Evolutionary conservation across 805 yeast genomes (phyloP), one percentile per base, ranked within the genome.

Genomic region (Barnettozyma sucrosica): DNA sequence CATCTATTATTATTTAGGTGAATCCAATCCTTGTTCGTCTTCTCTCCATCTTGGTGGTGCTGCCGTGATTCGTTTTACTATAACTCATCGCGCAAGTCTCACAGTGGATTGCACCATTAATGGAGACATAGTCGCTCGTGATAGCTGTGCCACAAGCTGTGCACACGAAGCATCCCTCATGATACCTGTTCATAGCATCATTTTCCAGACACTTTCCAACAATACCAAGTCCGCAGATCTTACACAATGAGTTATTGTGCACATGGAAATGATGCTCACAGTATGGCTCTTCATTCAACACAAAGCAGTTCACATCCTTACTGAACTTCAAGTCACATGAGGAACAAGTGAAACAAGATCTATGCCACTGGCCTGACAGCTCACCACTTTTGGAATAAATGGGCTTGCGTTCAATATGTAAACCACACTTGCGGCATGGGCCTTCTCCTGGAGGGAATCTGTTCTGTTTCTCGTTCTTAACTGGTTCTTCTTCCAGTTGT

Each of bases 321-420:
- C 71, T 73, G 65, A 86, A 85, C 34, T 65, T 66, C 2, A 72
- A 60, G 8, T 65, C 66, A 68, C 98, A 92, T 11, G 71, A 65
- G 18, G 72, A 66, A 69, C 99, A 93, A 13, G 70, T 69, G 70
- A 93, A 92, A 63, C 99, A 93, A 14, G 72, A 66, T 36, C 95
- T 74, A 62, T 93, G 99, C 98, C 98, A 93, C 62, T 89, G 92
- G 0, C 97, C 98, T 1, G 88, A 77, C 41, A 85, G 68, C 58
- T 83, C 89, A n/a, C 62, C 85, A 47, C 85, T 86, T 55, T 82
- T 85, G n/a, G 96, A 87, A 66, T 81, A 85, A 18, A 92, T 85
- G 0, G 93, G 74, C 59, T 83, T 87, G 1, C 80, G 72, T 1
- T 54, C 52, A 26, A 90, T 81, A n/a, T 66, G 70, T 40, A 64